Evolutionary conservation across 2,329 filamentous ascomycete species (phyloP).

Genomic region (Colletotrichum lindemuthianum): DNA sequence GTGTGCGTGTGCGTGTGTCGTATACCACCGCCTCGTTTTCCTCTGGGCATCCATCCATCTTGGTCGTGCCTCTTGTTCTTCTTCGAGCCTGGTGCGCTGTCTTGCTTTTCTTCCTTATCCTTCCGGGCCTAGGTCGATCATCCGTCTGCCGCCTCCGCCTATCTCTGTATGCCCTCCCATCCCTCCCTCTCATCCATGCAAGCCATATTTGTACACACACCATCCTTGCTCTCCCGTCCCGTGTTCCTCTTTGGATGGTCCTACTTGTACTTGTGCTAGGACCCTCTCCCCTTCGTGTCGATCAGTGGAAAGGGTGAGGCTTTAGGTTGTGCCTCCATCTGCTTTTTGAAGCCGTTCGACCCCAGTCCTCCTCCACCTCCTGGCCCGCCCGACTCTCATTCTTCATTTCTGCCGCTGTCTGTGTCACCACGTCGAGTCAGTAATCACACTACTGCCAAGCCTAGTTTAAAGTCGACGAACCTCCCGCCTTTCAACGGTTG

Average conservation of each 20-base stretch:
- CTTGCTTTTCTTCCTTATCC: neutral
- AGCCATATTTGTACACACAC: neutral
- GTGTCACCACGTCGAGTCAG: neutral
- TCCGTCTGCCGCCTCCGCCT: neutral
- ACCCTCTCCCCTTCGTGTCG: slow-evolving; percentile 5
- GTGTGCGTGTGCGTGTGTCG: no score
- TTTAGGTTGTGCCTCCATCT: neutral
- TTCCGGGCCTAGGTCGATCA: neutral
- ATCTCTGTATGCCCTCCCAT: neutral
- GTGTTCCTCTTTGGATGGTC: neutral
- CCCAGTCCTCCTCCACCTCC: neutral
- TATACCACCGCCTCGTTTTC: no score
- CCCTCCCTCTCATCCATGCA: neutral
- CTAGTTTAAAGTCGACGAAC: neutral
- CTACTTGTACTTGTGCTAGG: slow-evolving; percentile 2
- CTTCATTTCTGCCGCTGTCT: neutral
- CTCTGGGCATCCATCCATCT: no score
- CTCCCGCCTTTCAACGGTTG: neutral
- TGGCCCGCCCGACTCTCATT: neutral
- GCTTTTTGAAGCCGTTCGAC: slow-evolving; percentile 8
- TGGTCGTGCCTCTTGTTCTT: no score
- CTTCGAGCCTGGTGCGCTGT: neutral
- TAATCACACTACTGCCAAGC: neutral
- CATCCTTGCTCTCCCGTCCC: slow-evolving; percentile 7
- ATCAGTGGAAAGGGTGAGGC: neutral